Evolutionary conservation across 2,329 filamentous ascomycete species (phyloP), one percentile per base, ranked within the genome.

Genomic region (Dothiorella sarmentorum): DNA sequence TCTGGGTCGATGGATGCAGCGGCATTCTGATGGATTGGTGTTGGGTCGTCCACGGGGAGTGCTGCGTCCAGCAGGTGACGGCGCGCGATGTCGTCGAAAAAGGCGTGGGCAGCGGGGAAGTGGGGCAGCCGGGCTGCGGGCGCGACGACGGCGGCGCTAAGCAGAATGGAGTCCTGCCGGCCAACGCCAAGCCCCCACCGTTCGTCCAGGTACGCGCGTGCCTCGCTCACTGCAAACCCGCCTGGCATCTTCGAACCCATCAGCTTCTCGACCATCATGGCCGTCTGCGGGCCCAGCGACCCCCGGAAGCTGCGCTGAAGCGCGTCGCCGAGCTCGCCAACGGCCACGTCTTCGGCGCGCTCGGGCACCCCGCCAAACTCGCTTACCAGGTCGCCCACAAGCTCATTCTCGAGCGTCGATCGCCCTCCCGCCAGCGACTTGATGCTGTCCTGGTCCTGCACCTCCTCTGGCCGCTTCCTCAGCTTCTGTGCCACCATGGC

Each of bases 351-450:
- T 47, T 78, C 76, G 4, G 69, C 64, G 7, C 71, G 68, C 37
- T 78, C 74, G 4, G 76, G 75, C 1, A 75, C 61, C 5, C 61
- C 64, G 7, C 73, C 75, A 59, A 78, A 76, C 60, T 78, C 76
- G 18, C 65, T 66, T 9, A 67, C 62, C 20, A 78, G 68, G 61
- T 78, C 75, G 2, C 76, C 76, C 10, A 74, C 69, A 55, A 78
- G 68, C 59, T 79, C 76, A 57, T 78, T 79, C 58, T 78, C 72
- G 2, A 79, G 64, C 1, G 76, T 77, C 1, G 76, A 79, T 55
- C 72, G 70, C 4, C 74, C 69, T 58, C 65, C 67, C 56, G 63
- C 68, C 11, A 76, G 65, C 22, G 67, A 63, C 43, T 73, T 72
- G 49, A 76, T 68, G 2, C 68, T 67, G 58, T 70, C 69, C 27